These are phyloP conservation scores for Diatrype stigma DNA, from an alignment of 2,329 filamentous ascomycete species.

Conservation along the genomic window DNA sequence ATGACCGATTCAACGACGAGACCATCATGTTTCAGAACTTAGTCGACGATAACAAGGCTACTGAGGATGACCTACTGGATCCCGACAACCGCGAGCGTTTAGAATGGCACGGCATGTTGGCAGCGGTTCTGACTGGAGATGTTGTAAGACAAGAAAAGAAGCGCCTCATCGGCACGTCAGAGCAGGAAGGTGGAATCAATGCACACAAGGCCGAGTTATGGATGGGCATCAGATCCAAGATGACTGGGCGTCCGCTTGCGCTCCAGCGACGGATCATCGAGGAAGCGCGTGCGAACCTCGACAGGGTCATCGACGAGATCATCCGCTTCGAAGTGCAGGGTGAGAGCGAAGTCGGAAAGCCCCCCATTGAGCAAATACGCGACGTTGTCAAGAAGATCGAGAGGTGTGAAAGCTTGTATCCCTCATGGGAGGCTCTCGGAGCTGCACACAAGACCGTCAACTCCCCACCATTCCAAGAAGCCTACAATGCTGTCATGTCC, in stretches of 20 bases:
- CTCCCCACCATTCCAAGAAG: conserved; percentile 73
- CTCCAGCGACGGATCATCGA: conserved; percentile 86
- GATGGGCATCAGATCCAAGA: conserved; percentile 79
- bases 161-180: conserved; percentile 74
- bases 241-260: conserved; percentile 77
- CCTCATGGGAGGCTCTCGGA: conserved; percentile 72
- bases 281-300: conserved; percentile 70
- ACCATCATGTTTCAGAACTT: conserved; percentile 76
- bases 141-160: conserved; percentile 98
- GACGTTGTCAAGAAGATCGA: conserved; percentile 89
- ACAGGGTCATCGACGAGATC: conserved; percentile 77
- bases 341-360: conserved; percentile 84
- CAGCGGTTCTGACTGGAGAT: conserved; percentile 91
- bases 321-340: conserved; percentile 93
- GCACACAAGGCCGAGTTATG: conserved; percentile 79
- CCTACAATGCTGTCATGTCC: conserved; percentile 82
- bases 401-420: conserved; percentile 79
- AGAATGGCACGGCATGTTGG: conserved; percentile 98
- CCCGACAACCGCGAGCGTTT: conserved; percentile 83
- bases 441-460: conserved; percentile 70
- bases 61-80: conserved; percentile 83
- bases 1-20: conserved; percentile 87
- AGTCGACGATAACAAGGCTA: conserved; percentile 78
- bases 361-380: conserved; percentile 81
- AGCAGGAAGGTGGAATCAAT: conserved; percentile 52